phyloP scores from a whole-genome alignment of 306 rosid species.

The Betula pendula region DNA sequence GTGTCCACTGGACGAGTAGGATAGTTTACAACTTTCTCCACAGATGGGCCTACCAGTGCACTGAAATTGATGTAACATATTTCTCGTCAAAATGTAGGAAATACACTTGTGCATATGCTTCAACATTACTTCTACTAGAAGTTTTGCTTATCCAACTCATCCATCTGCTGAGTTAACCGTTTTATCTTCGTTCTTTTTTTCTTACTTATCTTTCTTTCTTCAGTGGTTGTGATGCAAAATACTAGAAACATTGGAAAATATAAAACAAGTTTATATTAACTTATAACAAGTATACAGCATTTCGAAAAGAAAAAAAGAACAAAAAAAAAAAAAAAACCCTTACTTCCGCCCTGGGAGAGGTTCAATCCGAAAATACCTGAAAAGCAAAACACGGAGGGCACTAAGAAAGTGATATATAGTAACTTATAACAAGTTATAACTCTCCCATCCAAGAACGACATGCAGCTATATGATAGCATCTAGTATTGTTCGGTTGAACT shows the following conservation, averaged over 20 bases:
- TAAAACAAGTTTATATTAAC: background rate
- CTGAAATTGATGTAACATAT: conserved; percentile 50
- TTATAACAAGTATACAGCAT: conserved; percentile 25
- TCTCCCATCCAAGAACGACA: background rate
- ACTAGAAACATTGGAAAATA: conserved; percentile 8
- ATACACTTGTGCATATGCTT: conserved; percentile 11
- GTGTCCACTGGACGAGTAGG: conserved; percentile 93
- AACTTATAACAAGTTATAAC: conserved; percentile 11
- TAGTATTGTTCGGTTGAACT: background rate
- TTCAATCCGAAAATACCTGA: conserved; percentile 86
- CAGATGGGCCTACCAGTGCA: conserved; percentile 76
- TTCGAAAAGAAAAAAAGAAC: background rate
- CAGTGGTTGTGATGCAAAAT: background rate
- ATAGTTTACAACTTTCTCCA: conserved; percentile 82
- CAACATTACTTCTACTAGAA: conserved; percentile 22
- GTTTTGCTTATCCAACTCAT: conserved; percentile 8
- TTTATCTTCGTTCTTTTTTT: background rate
- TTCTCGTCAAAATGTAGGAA: conserved; percentile 34
- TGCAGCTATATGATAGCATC: background rate
- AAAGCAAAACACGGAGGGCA: conserved; percentile 26
- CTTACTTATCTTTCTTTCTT: background rate
- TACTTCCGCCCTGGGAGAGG: conserved; percentile 94
- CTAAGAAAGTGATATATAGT: conserved; percentile 26
- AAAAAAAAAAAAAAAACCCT: conserved; percentile 34
- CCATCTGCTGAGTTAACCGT: background rate